Evolutionary conservation across 257 asterid genomes (phyloP).

Genomic region (Cinchona pubescens): DNA sequence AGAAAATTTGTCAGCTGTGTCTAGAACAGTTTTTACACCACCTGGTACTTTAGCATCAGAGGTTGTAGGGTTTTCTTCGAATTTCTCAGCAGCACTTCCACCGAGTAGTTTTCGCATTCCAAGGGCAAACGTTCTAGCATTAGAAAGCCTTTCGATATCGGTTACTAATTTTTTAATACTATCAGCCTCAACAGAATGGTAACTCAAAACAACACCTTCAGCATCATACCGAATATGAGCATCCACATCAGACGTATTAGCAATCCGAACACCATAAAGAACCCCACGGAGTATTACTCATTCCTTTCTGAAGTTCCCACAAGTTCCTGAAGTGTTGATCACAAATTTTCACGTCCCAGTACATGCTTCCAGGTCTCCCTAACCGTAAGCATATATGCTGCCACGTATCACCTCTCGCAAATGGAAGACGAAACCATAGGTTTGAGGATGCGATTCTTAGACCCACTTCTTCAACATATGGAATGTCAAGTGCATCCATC

Average conservation of each 20-base stretch:
- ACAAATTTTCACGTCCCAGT: conserved; percentile 93
- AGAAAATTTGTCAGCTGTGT: conserved; percentile 63
- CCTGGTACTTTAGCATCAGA: conserved; percentile 52
- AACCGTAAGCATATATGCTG: conserved; percentile 83
- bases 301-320: conserved; percentile 98
- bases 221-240: conserved; percentile 92
- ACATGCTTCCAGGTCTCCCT: conserved; percentile 97
- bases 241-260: conserved; percentile 93
- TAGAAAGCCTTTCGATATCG: conserved; percentile 87
- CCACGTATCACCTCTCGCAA: conserved; percentile 81
- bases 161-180: conserved; percentile 82
- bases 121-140: conserved; percentile 84
- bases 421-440: conserved; percentile 96
- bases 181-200: conserved; percentile 86
- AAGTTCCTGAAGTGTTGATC: conserved; percentile 81
- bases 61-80: conserved; percentile 50
- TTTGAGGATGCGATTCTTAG: conserved; percentile 81
- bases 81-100: conserved; percentile 77
- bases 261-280: conserved; percentile 90
- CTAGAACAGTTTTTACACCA: conserved; percentile 48
- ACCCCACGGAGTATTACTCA: conserved; percentile 82
- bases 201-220: conserved; percentile 94
- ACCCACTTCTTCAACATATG: conserved; percentile 95
- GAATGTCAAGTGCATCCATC: conserved; percentile 89
- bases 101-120: conserved; percentile 91